Evolutionary conservation across 441 rosid species (phyloP).

Genomic region (Populus hybrid): DNA sequence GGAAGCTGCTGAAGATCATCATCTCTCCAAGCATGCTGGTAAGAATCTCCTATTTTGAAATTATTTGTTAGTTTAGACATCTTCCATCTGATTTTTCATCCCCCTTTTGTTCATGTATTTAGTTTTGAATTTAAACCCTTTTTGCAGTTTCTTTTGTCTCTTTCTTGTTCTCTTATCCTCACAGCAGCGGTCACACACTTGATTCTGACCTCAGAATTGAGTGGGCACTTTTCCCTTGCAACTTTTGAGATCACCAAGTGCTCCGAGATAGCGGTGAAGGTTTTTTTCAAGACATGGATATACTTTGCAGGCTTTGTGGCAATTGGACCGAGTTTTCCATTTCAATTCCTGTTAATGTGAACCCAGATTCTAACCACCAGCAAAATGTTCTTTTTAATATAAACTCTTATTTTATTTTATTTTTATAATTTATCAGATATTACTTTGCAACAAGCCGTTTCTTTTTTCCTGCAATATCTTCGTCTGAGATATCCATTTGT

Average conservation of each 20-base stretch:
- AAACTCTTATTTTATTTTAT: background rate
- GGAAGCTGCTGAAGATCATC: conserved; percentile 93
- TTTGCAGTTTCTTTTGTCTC: background rate
- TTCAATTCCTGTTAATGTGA: background rate
- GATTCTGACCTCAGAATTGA: conserved; percentile 21
- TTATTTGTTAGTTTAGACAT: background rate
- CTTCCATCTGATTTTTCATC: background rate
- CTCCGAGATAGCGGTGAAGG: background rate
- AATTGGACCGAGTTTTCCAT: background rate
- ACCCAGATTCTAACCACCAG: background rate
- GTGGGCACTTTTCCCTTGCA: conserved; percentile 3
- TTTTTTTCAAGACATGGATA: background rate
- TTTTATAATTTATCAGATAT: background rate
- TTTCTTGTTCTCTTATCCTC: conserved; percentile 17
- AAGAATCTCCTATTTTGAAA: conserved; percentile 12
- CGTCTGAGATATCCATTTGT: background rate
- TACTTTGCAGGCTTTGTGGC: background rate
- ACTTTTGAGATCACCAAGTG: conserved; percentile 9
- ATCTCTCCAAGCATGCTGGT: conserved; percentile 98
- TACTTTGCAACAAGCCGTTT: background rate
- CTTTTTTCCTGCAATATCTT: background rate
- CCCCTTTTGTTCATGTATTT: conserved; percentile 2
- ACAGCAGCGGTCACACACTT: background rate
- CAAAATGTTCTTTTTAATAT: background rate
- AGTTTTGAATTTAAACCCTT: conserved; percentile 5